Evolutionary conservation across 805 yeast genomes (phyloP).

Genomic region (Wickerhamiella cacticola): DNA sequence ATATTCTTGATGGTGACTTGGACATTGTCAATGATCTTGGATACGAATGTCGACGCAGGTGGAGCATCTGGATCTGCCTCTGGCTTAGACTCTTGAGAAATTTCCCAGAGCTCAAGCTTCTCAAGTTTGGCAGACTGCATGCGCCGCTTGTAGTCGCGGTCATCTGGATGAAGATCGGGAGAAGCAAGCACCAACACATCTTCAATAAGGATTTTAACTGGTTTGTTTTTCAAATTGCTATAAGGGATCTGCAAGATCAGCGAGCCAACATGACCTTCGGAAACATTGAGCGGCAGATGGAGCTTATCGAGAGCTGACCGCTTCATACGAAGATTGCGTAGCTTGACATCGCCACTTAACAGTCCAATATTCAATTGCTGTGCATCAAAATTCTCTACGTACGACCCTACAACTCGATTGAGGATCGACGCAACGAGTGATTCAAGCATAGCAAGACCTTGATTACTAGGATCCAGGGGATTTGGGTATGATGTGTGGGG

Average conservation of each 20-base stretch:
- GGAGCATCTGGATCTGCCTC: slow-evolving; percentile 25
- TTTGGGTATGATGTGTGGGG: background rate
- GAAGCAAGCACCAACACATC: slow-evolving; percentile 75
- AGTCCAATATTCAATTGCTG: slow-evolving; percentile 90
- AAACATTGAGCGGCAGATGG: slow-evolving; percentile 74
- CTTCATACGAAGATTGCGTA: slow-evolving; percentile 63
- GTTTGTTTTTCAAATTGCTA: slow-evolving; percentile 86
- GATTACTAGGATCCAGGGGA: slow-evolving; percentile 1
- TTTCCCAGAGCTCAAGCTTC: slow-evolving; percentile 52
- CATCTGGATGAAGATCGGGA: slow-evolving; percentile 54
- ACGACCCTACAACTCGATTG: slow-evolving; percentile 34
- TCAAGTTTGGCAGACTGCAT: slow-evolving; percentile 55
- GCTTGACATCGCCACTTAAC: slow-evolving; percentile 93
- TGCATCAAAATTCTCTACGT: slow-evolving; percentile 92
- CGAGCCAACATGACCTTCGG: slow-evolving; percentile 81
- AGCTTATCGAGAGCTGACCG: slow-evolving; percentile 82
- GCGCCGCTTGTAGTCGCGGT: slow-evolving; percentile 46
- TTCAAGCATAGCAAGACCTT: slow-evolving; percentile 29
- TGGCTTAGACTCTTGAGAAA: slow-evolving; percentile 21
- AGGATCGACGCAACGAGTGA: slow-evolving; percentile 35
- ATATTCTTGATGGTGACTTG: slow-evolving; percentile 86
- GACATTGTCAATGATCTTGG: slow-evolving; percentile 84
- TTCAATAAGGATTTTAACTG: slow-evolving; percentile 77
- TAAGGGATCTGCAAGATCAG: slow-evolving; percentile 89
- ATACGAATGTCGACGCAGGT: slow-evolving; percentile 42